Conservation (phyloP, 495 filamentous ascomycete species). For the Hyaloscypha bicolor region DNA sequence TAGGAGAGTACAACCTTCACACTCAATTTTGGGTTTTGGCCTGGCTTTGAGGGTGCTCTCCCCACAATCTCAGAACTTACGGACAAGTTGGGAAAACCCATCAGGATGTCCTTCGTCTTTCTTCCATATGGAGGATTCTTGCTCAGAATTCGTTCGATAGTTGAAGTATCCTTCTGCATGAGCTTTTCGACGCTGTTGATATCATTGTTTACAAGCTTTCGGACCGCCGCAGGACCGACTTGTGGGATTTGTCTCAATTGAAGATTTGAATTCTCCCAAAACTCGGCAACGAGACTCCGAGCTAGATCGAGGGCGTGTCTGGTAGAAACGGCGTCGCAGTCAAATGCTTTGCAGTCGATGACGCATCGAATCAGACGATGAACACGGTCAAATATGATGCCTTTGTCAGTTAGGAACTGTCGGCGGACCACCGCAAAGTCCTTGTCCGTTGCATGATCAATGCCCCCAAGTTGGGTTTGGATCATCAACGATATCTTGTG, state of each 20-base stretch:
- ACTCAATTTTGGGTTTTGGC: constrained; percentile 37
- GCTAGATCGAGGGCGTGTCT: constrained; percentile 77
- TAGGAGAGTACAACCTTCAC: constrained; percentile 74
- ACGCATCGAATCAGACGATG: constrained; percentile 80
- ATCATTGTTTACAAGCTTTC: constrained; percentile 73
- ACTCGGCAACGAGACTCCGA: constrained; percentile 74
- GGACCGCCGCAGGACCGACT: constrained; percentile 75
- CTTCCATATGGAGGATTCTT: constrained; percentile 83
- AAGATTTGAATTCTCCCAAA: constrained; percentile 83
- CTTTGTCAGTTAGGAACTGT: constrained; percentile 70
- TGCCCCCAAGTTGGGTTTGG: constrained; percentile 75
- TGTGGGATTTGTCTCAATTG: constrained; percentile 87
- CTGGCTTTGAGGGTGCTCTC: constrained; percentile 36
- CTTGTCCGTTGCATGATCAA: constrained; percentile 68
- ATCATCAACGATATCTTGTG: constrained; percentile 91
- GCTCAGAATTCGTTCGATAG: constrained; percentile 76
- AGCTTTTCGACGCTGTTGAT: constrained; percentile 74
- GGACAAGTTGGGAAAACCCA: constrained; percentile 73
- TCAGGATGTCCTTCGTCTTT: constrained; percentile 63
- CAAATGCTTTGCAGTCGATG: constrained; percentile 76
- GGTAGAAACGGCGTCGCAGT: constrained; percentile 66
- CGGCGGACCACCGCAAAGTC: constrained; percentile 58
- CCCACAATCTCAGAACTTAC: constrained; percentile 46
- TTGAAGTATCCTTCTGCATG: constrained; percentile 62
- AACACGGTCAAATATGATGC: constrained; percentile 69